Conservation (phyloP, 106 monocot genomes). For the Acorus calamus region DNA sequence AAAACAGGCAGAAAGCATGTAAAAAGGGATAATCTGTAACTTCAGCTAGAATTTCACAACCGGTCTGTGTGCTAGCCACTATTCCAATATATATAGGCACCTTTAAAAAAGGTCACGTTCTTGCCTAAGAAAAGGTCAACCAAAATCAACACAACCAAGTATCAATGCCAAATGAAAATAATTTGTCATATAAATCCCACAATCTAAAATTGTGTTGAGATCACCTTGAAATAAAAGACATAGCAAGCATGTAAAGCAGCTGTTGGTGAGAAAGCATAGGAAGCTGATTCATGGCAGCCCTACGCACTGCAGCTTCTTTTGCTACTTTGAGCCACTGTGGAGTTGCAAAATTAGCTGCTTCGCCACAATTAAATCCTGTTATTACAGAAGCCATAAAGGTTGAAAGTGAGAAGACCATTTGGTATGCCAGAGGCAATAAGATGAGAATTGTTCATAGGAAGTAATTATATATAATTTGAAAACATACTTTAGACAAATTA, state of each 20-base stretch:
- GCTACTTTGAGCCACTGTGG: constrained; percentile 91
- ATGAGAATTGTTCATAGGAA: background rate
- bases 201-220: background rate
- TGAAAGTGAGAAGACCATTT: background rate
- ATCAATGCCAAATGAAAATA: too few relatives aligned
- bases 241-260: constrained; percentile 82
- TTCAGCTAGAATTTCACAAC: too few relatives aligned
- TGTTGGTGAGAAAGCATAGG: constrained; percentile 99
- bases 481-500: background rate
- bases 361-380: constrained; percentile 95
- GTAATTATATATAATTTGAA: background rate
- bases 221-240: constrained; percentile 91
- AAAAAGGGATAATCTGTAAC: too few relatives aligned
- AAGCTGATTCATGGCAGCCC: constrained; percentile 98
- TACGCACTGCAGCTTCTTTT: constrained; percentile 93
- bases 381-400: constrained; percentile 6
- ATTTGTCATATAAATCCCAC: too few relatives aligned
- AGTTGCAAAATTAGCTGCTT: constrained; percentile 99
- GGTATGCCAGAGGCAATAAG: background rate
- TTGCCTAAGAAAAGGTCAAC: too few relatives aligned
- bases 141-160: too few relatives aligned
- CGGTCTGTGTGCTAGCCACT: too few relatives aligned
- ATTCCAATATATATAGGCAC: too few relatives aligned
- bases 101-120: too few relatives aligned
- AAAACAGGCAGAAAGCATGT: too few relatives aligned